Percentiles rank a stretch among this genome's conserved stretches.
phyloP scores from a whole-genome alignment of 441 rosid genomes.

The Capsella rubella region DNA sequence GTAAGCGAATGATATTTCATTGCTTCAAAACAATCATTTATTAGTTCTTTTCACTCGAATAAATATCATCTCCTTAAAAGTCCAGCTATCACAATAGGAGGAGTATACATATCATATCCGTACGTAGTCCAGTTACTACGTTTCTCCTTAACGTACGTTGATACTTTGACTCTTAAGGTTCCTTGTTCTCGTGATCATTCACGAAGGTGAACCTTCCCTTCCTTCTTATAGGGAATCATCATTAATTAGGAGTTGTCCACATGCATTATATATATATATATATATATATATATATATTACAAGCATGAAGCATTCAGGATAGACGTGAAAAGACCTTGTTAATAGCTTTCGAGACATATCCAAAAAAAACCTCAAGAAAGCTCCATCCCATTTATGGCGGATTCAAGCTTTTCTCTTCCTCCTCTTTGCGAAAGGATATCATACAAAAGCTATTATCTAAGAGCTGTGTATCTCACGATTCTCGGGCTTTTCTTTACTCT shows the following conservation, averaged over 20 bases:
- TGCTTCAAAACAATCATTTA: too few relatives aligned
- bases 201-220: background rate
- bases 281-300: background rate
- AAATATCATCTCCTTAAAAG: too few relatives aligned
- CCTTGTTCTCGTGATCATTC: background rate
- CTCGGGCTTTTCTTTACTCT: slow-evolving; percentile 53
- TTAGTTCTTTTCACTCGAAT: too few relatives aligned
- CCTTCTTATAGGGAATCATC: background rate
- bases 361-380: slow-evolving; percentile 12
- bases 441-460: slow-evolving; percentile 39
- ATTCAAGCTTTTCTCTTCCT: slow-evolving; percentile 1
- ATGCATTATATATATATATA: background rate
- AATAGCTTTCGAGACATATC: slow-evolving; percentile 5
- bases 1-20: too few relatives aligned
- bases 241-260: background rate
- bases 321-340: background rate
- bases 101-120: background rate
- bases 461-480: slow-evolving; percentile 48
- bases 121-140: background rate
- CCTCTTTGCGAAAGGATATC: slow-evolving; percentile 46
- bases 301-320: background rate
- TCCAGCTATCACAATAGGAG: background rate
- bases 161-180: background rate
- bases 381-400: slow-evolving; percentile 21
- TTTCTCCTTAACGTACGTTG: background rate